Evolutionary conservation across 2,329 filamentous ascomycete species (phyloP), one percentile per base, ranked within the genome.

Genomic region (Nakataea oryzae): DNA sequence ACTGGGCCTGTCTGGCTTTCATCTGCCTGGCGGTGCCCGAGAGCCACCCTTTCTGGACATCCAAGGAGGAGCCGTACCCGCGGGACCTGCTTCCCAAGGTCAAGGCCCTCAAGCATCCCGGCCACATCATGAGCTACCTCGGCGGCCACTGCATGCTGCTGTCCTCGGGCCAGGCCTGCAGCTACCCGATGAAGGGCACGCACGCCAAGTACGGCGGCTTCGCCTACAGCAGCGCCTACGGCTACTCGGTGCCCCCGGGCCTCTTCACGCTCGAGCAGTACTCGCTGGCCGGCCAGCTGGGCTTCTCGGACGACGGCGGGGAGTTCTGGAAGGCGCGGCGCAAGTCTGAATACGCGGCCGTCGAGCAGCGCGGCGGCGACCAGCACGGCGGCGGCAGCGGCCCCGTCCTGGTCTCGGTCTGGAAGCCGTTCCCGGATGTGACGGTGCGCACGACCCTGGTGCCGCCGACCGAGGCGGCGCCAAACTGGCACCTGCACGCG

Each of bases 151-250:
- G 86, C 57, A 89, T 92, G 79, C 79, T 93, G 28, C 80, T 93
- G 9, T 88, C 85, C 4, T 89, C 86, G 0, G 89, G 90, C 1
- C 89, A 93, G 71, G 87, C 86, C n/a, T 93, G 89, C 73, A 87
- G 89, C 72, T 93, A 93, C 70, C 87, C 89, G 0, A 87, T 93
- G 78, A 90, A 90, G 73, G 89, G 87, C 61, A 90, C 89, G 0
- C 89, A 93, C 71, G 88, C 89, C 64, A 93, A 93, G 70, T 93
- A 93, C 72, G 89, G 89, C 58, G 83, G 85, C 64, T 92, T 93
- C 70, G 88, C 88, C 7, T 93, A 93, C 74, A 89, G 85, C 69
- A 86, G 87, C 61, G 83, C 87, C 0, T 93, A 90, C 71, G 88
- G 81, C 26, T 93, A 92, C 74, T 90, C 86, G 0, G 89, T 92